Evolutionary conservation across 306 rosid genomes (phyloP).

Genomic region (Quercus engelmannii): DNA sequence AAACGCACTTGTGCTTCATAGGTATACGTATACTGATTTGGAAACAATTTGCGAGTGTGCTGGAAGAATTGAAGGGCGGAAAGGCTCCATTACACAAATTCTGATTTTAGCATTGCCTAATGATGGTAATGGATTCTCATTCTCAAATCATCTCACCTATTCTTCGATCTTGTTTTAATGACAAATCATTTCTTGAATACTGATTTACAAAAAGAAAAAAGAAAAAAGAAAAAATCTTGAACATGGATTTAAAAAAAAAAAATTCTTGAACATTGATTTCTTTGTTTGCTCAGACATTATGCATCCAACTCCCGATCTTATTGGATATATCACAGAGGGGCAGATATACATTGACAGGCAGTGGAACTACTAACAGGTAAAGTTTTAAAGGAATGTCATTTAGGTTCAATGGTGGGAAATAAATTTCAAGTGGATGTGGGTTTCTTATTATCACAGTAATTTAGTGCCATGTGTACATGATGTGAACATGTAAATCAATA

Average conservation of each 20-base stretch:
- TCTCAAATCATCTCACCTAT: slow-evolving; percentile 12
- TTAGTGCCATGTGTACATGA: too few species aligned
- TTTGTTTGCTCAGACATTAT: slow-evolving; percentile 63
- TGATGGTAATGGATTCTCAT: slow-evolving; percentile 70
- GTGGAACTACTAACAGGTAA: slow-evolving; percentile 87
- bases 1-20: too few species aligned
- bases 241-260: too few species aligned
- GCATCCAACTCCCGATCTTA: too few species aligned
- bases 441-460: too few species aligned
- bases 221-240: too few species aligned
- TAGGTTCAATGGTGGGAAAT: background rate
- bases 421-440: background rate
- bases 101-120: slow-evolving; percentile 98
- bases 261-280: too few species aligned
- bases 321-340: slow-evolving; percentile 97
- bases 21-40: slow-evolving; percentile 97
- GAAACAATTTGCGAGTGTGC: slow-evolving; percentile 98
- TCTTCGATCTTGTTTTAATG: slow-evolving; percentile 13
- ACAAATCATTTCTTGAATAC: too few species aligned
- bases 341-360: slow-evolving; percentile 94
- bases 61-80: slow-evolving; percentile 97
- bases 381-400: slow-evolving; percentile 4
- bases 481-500: too few species aligned
- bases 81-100: slow-evolving; percentile 62
- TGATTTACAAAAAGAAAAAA: too few species aligned